A percentile compares a stretch with the other conserved stretches of the same genome.
phyloP scores from a whole-genome alignment of 495 filamentous ascomycete species.

The Lentithecium fluviatile region DNA sequence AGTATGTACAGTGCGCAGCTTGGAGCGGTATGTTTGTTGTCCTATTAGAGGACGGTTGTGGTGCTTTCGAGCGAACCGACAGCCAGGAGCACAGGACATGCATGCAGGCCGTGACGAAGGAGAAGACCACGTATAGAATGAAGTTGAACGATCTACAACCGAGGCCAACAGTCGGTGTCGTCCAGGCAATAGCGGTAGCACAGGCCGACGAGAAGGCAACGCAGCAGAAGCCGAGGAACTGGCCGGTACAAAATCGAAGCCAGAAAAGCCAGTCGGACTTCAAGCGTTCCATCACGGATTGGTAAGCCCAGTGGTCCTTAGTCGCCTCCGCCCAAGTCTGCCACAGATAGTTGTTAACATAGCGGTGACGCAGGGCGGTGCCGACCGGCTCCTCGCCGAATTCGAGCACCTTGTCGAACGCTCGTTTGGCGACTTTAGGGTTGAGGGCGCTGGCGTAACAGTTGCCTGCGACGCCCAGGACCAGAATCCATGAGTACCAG shows the following conservation, averaged over 20 bases:
- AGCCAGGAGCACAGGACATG: neutral
- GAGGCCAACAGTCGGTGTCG: neutral
- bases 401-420: neutral
- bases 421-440: neutral
- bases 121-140: neutral
- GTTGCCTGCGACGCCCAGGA: neutral
- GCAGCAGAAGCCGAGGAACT: neutral
- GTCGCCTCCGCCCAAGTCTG: neutral
- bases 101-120: neutral
- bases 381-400: neutral
- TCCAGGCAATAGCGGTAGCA: neutral
- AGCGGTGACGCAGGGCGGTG: neutral
- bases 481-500: neutral
- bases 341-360: neutral
- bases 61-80: neutral
- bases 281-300: neutral
- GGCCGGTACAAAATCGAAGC: neutral
- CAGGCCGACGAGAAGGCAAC: neutral
- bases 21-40: neutral
- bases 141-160: slow-evolving; percentile 1
- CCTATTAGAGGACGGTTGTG: no score
- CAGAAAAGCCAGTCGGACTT: neutral
- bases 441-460: neutral
- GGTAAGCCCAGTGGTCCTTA: no score
- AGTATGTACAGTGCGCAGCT: neutral